Evolutionary conservation across 192 early-diverging fungal genomes (phyloP).

Genomic region (Backusella parvicylindrica): DNA sequence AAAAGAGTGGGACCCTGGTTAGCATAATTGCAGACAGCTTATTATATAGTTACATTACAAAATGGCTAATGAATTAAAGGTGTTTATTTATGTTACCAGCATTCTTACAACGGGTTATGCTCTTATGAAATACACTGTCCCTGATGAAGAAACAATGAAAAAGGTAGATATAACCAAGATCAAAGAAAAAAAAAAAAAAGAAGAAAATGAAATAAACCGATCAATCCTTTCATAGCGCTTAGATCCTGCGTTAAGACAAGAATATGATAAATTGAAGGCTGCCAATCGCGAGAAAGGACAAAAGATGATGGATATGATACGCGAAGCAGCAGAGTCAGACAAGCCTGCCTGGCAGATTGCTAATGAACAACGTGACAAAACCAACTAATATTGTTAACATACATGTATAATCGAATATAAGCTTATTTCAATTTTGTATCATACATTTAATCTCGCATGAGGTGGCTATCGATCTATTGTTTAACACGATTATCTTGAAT

Average conservation of each 20-base stretch:
- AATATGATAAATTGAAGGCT: conserved; percentile 22
- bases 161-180: conserved; percentile 9
- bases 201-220: not conserved
- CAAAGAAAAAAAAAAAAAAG: too few species aligned
- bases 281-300: conserved; percentile 15
- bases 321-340: conserved; percentile 22
- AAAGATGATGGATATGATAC: conserved; percentile 22
- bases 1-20: not conserved
- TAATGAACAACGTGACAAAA: conserved; percentile 1
- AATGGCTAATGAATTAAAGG: conserved; percentile 45
- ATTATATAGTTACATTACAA: not conserved
- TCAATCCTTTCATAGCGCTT: conserved; percentile 22
- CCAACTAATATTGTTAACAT: too few species aligned
- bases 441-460: not conserved
- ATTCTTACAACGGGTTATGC: conserved; percentile 45
- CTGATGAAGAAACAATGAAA: conserved; percentile 38
- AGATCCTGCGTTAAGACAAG: conserved; percentile 21
- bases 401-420: too few species aligned
- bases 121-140: conserved; percentile 49
- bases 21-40: not conserved
- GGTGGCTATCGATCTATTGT: too few species aligned
- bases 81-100: conserved; percentile 36
- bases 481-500: too few species aligned
- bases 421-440: not conserved
- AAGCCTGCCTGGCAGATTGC: conserved; percentile 28